Evolutionary conservation across 768 basidiomycete species (phyloP).

Genomic region (Dentipellis sp.): DNA sequence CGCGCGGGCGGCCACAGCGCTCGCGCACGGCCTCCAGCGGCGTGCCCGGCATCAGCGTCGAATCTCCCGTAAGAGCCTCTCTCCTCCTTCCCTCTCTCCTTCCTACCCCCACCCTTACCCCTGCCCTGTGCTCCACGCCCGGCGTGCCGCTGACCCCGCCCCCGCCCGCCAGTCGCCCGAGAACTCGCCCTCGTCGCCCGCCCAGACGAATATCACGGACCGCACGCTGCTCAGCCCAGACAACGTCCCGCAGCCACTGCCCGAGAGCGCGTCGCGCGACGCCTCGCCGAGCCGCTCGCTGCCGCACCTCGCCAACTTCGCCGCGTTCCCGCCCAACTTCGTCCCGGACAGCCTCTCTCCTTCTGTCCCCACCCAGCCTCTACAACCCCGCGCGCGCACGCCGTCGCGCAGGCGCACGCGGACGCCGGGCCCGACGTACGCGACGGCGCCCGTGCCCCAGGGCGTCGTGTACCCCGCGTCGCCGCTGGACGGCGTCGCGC

Average conservation of each 20-base stretch:
- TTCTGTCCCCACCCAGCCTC: no score
- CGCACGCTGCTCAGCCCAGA: slow-evolving; percentile 24
- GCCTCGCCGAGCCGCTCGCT: neutral
- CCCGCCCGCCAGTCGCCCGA: slow-evolving; percentile 20
- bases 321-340: slow-evolving; percentile 1
- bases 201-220: slow-evolving; percentile 9
- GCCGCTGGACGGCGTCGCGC: neutral
- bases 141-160: no score
- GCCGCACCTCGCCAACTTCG: slow-evolving; percentile 4
- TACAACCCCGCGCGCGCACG: neutral
- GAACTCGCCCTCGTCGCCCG: slow-evolving; percentile 12
- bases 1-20: slow-evolving; percentile 8
- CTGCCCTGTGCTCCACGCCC: no score
- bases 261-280: neutral
- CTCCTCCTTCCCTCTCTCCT: neutral
- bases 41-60: slow-evolving; percentile 11
- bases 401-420: neutral
- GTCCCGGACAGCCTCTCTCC: neutral
- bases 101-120: neutral
- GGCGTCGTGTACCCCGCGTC: slow-evolving; percentile 11
- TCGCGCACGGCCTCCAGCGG: slow-evolving; percentile 12
- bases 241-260: slow-evolving; percentile 12
- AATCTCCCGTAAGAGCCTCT: slow-evolving; percentile 9
- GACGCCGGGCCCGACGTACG: slow-evolving; percentile 1
- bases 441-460: slow-evolving; percentile 8